Evolutionary conservation across 2,329 filamentous ascomycete genomes (phyloP), one percentile per base, ranked within the genome.

Genomic region (Exophiala bonariae): DNA sequence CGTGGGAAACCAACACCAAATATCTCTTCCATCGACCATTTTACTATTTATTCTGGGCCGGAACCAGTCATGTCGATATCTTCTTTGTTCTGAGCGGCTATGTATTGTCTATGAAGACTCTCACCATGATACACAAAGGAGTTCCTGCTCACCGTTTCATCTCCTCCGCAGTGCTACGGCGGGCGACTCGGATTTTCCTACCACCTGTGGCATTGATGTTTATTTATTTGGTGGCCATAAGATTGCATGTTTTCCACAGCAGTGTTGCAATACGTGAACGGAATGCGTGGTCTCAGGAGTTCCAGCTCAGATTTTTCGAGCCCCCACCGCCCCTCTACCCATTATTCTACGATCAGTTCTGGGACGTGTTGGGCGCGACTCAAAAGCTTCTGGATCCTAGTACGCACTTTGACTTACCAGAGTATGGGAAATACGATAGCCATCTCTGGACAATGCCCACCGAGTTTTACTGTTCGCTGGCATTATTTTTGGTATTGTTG

Each of bases 41-140:
- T 23, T 36, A 23, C 13, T 30, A 44, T 19, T 23, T 44, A 11
- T 23, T 38, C 9, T 44, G 41, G 41, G 32, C 31, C 11, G 41
- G 41, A n/a, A 38, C 41, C 17, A 23, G 32, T 14, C 22, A 44
- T 31, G 43, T 40, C 30, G 11, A 44, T 38, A 66, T 74, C 28
- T 74, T 74, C 59, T 74, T 74, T 52, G 66, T 74, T 28, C 66
- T 74, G 17, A 72, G 68, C 13, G 71, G 70, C 39, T 74, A 73
- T 47, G 69, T 72, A 14, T 60, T 73, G 31, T 72, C 70, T 13
- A 66, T 68, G 38, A 68, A 66, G 43, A 66, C 64, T 4, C 51
- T 69, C 39, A 69, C 65, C 49, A 59, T 63, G 22, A 66, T 69
- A 33, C 65, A 64, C 30, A 9, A 65, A 49, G 48, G 58, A 61